Base-by-base conservation (phyloP, 495 filamentous ascomycete species). In the Venustampulla echinocandica region DNA sequence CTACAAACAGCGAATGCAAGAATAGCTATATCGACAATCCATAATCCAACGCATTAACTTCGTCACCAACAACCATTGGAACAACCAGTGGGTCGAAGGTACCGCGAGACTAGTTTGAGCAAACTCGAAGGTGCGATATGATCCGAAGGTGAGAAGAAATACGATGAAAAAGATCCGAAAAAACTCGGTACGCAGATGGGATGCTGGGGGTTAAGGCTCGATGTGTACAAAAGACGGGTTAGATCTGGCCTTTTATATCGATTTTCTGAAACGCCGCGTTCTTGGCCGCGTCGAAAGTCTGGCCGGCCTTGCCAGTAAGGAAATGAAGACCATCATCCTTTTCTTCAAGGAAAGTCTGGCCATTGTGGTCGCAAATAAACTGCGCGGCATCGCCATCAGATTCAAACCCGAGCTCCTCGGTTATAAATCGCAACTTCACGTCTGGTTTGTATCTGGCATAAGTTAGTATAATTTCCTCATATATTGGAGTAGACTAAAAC, bases 191-290 rank as follows among this genome's bases (percentile, higher is more conserved):
- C 23, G 43, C 33, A 46, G 24, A 49, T 45, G 25, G 42, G 27
- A 46, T 5, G 53, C 48, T 48, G 35, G 21, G 41, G 28, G 37
- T 33, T 14, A 40, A 24, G 38, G 28, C 14, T 33, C 49, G 45
- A 52, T 30, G 43, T 6, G 37, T 33, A 46, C 18, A 47, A 52
- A 50, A 34, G 28, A 7, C 25, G n/a, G n/a, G 49, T 85, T 77
- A 95, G 55, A 95, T 90, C 64, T 97, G 90, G 57, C 92, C 90
- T 69, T 96, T 96, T 68, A 95, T 92, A 66, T 97, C 90, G 69
- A 96, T 81, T 58, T 81, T 81, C 55, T 76, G 71, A 64, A 94
- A 88, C 41, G 90, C 89, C 47, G 74, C 70, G 28, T 64, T 60
- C 55, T 81, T 84, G 34, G 83, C 74, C 33, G 61, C 57, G 59